Conservation (phyloP, 352 stramenopile species). For the Globisporangium cylindrosporum region DNA sequence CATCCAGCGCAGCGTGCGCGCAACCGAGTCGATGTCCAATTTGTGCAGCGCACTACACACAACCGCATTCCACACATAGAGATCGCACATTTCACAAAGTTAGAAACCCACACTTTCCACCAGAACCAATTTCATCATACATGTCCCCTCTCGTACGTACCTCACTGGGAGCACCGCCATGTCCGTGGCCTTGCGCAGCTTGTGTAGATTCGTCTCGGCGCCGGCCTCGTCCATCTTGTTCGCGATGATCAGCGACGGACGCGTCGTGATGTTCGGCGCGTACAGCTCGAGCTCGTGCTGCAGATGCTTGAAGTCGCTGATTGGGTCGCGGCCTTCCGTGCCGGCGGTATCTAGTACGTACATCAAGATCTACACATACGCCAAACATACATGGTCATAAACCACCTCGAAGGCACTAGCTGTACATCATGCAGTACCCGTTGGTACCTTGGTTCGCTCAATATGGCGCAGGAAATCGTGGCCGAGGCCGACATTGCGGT, state of each 20-base stretch:
- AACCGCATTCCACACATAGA: not conserved
- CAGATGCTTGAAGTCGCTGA: constrained; percentile 74
- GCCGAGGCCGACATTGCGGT: constrained; percentile 96
- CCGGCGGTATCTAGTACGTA: constrained; percentile 84
- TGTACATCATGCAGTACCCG: not conserved
- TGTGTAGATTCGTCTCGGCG: constrained; percentile 78
- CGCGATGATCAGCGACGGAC: constrained; percentile 80
- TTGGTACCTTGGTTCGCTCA: constrained; percentile 91
- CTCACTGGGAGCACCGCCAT: constrained; percentile 79
- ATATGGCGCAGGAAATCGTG: constrained; percentile 98
- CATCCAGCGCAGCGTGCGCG: constrained; percentile 68
- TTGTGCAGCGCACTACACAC: constrained; percentile 73
- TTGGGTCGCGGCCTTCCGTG: constrained; percentile 73
- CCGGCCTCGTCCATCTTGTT: constrained; percentile 90
- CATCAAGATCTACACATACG: constrained; percentile 59
- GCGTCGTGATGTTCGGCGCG: constrained; percentile 79
- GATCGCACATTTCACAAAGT: not conserved
- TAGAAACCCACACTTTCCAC: not conserved
- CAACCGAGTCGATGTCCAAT: constrained; percentile 80
- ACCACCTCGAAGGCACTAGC: not conserved
- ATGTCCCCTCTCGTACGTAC: constrained; percentile 21
- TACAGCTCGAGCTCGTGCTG: constrained; percentile 87
- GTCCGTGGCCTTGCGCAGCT: constrained; percentile 65
- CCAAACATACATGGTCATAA: not conserved
- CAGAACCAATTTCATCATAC: not conserved